Percentiles rank a stretch among this genome's conserved stretches.
These are phyloP conservation scores for Starmerella kuoi DNA, from an alignment of 805 yeast genomes.

Conservation along the genomic window DNA sequence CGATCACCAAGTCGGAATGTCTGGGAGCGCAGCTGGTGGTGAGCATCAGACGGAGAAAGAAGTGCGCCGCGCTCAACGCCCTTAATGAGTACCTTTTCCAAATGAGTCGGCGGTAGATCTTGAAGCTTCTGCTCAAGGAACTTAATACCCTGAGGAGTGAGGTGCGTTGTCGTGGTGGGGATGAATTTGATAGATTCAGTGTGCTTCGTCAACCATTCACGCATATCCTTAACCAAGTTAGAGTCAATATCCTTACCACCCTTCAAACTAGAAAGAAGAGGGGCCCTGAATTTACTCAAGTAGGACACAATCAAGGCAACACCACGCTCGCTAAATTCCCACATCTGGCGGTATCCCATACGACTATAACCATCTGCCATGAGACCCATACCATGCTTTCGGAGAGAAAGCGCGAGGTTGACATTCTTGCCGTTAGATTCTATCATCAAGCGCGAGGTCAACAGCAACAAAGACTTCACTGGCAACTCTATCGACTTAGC, in stretches of 20 bases:
- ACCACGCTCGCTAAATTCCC: slow-evolving; percentile 79
- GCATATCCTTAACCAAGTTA: slow-evolving; percentile 29
- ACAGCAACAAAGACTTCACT: slow-evolving; percentile 57
- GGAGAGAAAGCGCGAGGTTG: slow-evolving; percentile 74
- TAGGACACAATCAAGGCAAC: slow-evolving; percentile 53
- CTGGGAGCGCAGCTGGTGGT: slow-evolving; percentile 60
- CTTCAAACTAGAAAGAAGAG: not conserved
- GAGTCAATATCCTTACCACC: slow-evolving; percentile 4
- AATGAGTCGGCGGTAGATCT: slow-evolving; percentile 26
- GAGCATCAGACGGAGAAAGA: slow-evolving; percentile 60
- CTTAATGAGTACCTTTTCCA: slow-evolving; percentile 43
- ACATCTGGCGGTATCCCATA: slow-evolving; percentile 42
- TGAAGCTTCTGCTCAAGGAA: slow-evolving; percentile 44
- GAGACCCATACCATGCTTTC: slow-evolving; percentile 63
- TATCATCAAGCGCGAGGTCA: slow-evolving; percentile 63
- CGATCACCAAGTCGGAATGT: slow-evolving; percentile 79
- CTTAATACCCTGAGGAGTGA: slow-evolving; percentile 51
- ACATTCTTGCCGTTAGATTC: slow-evolving; percentile 34
- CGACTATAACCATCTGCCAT: slow-evolving; percentile 84
- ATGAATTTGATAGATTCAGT: slow-evolving; percentile 40
- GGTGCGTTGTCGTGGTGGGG: slow-evolving; percentile 63
- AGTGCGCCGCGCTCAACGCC: slow-evolving; percentile 81
- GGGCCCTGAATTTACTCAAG: slow-evolving; percentile 44
- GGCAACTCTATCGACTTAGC: slow-evolving; percentile 45
- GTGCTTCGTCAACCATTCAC: slow-evolving; percentile 39